phyloP scores from a whole-genome alignment of 208 protist genomes.

The Borovskyia barvae region DNA sequence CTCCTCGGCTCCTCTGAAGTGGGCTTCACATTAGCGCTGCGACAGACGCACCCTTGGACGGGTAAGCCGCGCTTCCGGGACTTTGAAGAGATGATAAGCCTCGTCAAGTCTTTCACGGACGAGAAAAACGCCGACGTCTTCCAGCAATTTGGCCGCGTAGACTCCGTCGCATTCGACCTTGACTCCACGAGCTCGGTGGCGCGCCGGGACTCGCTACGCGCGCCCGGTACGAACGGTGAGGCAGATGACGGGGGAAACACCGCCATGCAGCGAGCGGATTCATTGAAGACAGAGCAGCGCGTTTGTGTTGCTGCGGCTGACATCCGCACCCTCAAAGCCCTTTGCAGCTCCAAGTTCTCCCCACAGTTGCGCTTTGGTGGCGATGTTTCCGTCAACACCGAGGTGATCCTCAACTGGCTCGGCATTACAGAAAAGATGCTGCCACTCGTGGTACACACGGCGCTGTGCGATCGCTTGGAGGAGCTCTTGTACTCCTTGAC shows the following conservation, averaged over 20 bases:
- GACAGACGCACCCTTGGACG: conserved; percentile 85
- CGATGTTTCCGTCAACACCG: conserved; percentile 84
- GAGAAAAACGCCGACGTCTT: conserved; percentile 69
- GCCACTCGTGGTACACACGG: conserved; percentile 64
- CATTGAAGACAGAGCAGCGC: background rate
- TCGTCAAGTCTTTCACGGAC: conserved; percentile 82
- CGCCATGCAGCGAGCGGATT: background rate
- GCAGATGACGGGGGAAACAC: background rate
- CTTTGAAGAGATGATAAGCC: conserved; percentile 79
- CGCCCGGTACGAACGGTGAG: background rate
- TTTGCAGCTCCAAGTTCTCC: conserved; percentile 68
- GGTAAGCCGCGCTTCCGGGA: conserved; percentile 86
- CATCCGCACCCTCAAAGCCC: conserved; percentile 43
- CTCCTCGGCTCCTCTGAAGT: conserved; percentile 52
- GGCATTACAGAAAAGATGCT: conserved; percentile 86
- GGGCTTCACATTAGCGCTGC: conserved; percentile 66
- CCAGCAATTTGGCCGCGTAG: conserved; percentile 59
- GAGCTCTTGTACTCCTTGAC: conserved; percentile 32
- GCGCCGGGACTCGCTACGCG: conserved; percentile 5
- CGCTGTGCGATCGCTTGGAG: conserved; percentile 73
- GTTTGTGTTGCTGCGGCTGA: conserved; percentile 11
- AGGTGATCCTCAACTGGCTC: conserved; percentile 89
- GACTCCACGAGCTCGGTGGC: background rate
- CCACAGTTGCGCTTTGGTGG: conserved; percentile 88
- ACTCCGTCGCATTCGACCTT: conserved; percentile 10